phyloP scores from a whole-genome alignment of 352 stramenopile species.

The Phytophthora pistaciae region DNA sequence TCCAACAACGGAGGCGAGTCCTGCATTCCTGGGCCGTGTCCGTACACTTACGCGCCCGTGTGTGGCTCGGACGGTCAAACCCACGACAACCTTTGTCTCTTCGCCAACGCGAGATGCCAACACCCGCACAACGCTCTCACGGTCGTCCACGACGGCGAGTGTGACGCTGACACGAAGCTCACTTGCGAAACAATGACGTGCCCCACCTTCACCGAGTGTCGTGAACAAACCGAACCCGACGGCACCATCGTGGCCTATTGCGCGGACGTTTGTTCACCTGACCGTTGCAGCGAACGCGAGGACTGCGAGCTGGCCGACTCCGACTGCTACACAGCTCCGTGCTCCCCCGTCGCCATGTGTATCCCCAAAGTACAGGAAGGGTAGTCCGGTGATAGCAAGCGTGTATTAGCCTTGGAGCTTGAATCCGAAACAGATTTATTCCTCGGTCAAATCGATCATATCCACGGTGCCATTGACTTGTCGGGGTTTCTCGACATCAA shows the following conservation, averaged over 20 bases:
- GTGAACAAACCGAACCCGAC: constrained; percentile 37
- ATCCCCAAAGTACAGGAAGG: constrained; percentile 39
- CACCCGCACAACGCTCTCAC: constrained; percentile 35
- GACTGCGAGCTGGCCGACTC: constrained; percentile 53
- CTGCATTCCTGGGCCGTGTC: constrained; percentile 55
- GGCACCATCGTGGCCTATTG: constrained; percentile 49
- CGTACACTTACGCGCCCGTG: constrained; percentile 39
- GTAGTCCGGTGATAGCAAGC: too few relatives aligned
- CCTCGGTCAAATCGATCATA: constrained; percentile 37
- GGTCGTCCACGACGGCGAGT: constrained; percentile 55
- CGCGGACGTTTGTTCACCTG: constrained; percentile 56
- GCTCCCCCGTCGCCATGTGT: constrained; percentile 65
- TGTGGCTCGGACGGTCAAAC: constrained; percentile 56
- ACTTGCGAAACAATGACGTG: constrained; percentile 61
- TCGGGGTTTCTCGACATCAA: neutral
- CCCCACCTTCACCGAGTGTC: constrained; percentile 51
- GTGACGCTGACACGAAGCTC: constrained; percentile 48
- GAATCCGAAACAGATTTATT: constrained; percentile 9
- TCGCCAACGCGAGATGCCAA: constrained; percentile 42
- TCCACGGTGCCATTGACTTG: constrained; percentile 4
- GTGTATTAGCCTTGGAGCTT: too few relatives aligned
- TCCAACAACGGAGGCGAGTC: constrained; percentile 15
- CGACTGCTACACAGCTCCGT: constrained; percentile 66
- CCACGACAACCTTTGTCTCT: constrained; percentile 50
- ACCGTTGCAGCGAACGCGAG: constrained; percentile 57